Evolutionary conservation across 2,329 filamentous ascomycete species (phyloP).

Genomic region (Alternaria brassicae): DNA sequence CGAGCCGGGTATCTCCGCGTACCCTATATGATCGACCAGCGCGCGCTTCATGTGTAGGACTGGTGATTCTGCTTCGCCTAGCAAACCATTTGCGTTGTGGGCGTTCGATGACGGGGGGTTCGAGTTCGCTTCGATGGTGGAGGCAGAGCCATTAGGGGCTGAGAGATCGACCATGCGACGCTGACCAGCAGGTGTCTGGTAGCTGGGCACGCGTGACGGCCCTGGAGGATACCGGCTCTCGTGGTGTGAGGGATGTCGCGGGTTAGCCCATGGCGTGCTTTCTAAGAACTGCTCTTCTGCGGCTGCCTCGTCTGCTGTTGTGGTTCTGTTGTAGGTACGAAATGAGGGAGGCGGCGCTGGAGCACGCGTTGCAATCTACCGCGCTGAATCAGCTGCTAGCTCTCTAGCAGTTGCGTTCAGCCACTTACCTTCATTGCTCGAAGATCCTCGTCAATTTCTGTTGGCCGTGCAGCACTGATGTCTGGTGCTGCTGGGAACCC

Average conservation of each 20-base stretch:
- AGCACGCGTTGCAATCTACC: slow-evolving; percentile 46
- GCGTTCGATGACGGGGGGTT: slow-evolving; percentile 49
- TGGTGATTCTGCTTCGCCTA: slow-evolving; percentile 47
- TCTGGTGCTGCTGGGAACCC: slow-evolving; percentile 95
- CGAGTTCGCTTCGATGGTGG: slow-evolving; percentile 50
- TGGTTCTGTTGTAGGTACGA: slow-evolving; percentile 46
- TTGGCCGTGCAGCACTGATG: slow-evolving; percentile 72
- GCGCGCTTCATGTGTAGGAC: slow-evolving; percentile 49
- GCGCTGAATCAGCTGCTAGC: slow-evolving; percentile 32
- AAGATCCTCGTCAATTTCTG: slow-evolving; percentile 85
- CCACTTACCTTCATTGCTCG: slow-evolving; percentile 83
- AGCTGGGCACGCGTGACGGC: slow-evolving; percentile 38
- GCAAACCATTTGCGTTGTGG: slow-evolving; percentile 34
- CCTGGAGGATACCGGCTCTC: slow-evolving; percentile 44
- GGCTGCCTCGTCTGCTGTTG: slow-evolving; percentile 60
- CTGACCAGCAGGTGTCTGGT: slow-evolving; percentile 49
- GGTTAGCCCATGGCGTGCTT: slow-evolving; percentile 91
- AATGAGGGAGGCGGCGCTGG: slow-evolving; percentile 41
- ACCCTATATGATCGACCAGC: slow-evolving; percentile 36
- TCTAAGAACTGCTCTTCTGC: slow-evolving; percentile 88
- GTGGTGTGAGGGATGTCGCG: slow-evolving; percentile 63
- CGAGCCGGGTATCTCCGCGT: slow-evolving; percentile 37
- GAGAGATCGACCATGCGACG: slow-evolving; percentile 45
- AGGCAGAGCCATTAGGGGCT: slow-evolving; percentile 49
- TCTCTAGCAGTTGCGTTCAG: slow-evolving; percentile 19